phyloP scores from a whole-genome alignment of 2,329 filamentous ascomycete genomes.

The Phyllosticta capitalensis region DNA sequence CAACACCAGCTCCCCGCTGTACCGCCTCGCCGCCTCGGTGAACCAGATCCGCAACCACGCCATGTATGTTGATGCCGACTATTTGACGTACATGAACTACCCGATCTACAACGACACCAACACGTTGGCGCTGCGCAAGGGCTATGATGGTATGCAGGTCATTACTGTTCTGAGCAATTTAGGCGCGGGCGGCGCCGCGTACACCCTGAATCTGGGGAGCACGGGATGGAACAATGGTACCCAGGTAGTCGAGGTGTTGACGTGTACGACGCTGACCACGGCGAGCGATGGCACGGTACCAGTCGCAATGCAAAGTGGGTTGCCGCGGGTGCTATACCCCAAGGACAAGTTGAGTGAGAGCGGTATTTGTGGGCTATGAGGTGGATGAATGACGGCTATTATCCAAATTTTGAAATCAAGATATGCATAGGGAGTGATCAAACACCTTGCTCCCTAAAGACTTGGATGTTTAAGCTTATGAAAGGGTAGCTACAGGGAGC shows the following conservation, averaged over 20 bases:
- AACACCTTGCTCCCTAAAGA: too few relatives aligned
- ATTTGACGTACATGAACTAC: conserved; percentile 33
- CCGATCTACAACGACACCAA: conserved; percentile 36
- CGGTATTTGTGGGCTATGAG: conserved; percentile 15
- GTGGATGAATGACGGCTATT: background rate
- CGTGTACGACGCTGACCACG: conserved; percentile 22
- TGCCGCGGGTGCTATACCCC: conserved; percentile 29
- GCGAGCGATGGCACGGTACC: conserved; percentile 18
- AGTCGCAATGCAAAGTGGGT: conserved; percentile 26
- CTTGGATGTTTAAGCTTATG: too few relatives aligned
- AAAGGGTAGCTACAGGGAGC: too few relatives aligned
- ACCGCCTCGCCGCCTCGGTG: conserved; percentile 27
- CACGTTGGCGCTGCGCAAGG: conserved; percentile 38
- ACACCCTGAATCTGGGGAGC: conserved; percentile 22
- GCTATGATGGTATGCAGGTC: conserved; percentile 31
- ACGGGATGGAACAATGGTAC: conserved; percentile 21
- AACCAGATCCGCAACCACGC: conserved; percentile 37
- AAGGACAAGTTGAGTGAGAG: conserved; percentile 13
- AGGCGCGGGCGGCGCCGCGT: conserved; percentile 23
- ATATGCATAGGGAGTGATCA: too few relatives aligned
- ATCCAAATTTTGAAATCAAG: too few relatives aligned
- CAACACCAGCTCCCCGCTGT: conserved; percentile 31
- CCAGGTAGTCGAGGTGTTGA: conserved; percentile 24
- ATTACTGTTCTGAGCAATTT: conserved; percentile 37
- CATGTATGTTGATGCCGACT: conserved; percentile 28